Percentiles rank a stretch among this genome's conserved stretches.
phyloP scores from a whole-genome alignment of 2,329 filamentous ascomycete species.

The Ampelomyces quisqualis region DNA sequence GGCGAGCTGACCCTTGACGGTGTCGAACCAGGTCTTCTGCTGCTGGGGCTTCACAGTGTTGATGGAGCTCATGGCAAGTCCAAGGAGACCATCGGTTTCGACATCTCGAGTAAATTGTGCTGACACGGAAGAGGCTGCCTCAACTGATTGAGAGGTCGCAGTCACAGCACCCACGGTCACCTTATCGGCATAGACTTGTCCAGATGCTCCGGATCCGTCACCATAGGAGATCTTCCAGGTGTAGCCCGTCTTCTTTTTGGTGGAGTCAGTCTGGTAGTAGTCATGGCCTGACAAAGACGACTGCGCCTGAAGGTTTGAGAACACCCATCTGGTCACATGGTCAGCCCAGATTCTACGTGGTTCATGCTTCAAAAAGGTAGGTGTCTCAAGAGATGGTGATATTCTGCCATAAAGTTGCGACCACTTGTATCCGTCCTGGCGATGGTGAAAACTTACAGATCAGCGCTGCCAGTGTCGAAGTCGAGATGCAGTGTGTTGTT shows the following conservation, averaged over 20 bases:
- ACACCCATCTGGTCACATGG: constrained; percentile 59
- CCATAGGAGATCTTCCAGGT: constrained; percentile 65
- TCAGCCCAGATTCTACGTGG: constrained; percentile 13
- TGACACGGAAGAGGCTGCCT: constrained; percentile 63
- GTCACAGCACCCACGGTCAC: constrained; percentile 62
- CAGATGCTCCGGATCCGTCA: constrained; percentile 63
- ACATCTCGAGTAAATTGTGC: constrained; percentile 53
- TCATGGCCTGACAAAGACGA: constrained; percentile 56
- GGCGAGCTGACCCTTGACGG: constrained; percentile 54
- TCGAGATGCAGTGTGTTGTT: constrained; percentile 64
- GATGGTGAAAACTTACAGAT: constrained; percentile 57
- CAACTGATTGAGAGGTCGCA: constrained; percentile 63
- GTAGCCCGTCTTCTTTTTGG: constrained; percentile 51
- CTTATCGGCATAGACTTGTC: constrained; percentile 65
- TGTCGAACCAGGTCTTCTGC: constrained; percentile 63
- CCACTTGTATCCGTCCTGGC: neutral
- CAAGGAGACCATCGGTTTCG: constrained; percentile 61
- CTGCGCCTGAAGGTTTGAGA: constrained; percentile 59
- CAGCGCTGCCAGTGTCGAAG: constrained; percentile 69
- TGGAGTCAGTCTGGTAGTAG: constrained; percentile 56
- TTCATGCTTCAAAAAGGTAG: neutral
- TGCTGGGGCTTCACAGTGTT: constrained; percentile 56
- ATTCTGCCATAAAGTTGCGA: neutral
- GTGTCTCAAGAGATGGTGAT: neutral
- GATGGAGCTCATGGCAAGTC: constrained; percentile 60